A percentile compares a stretch with the other conserved stretches of the same genome.
These are phyloP conservation scores for Acaromyces ingoldii DNA, from an alignment of 1,284 basidiomycete genomes.

Conservation along the genomic window DNA sequence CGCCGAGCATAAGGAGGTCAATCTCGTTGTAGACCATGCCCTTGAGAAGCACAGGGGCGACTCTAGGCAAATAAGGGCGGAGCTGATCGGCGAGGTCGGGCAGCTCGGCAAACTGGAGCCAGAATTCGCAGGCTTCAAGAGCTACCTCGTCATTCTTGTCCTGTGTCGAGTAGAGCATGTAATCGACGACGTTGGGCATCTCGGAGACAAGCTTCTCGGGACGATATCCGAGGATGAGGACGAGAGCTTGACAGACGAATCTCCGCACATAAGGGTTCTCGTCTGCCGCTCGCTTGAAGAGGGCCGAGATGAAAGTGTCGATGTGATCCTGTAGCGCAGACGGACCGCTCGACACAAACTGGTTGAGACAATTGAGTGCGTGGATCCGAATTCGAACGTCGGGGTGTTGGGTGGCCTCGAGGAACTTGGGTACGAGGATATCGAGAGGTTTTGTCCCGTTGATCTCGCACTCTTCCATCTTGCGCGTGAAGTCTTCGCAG, in stretches of 20 bases:
- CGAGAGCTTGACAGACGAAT: constrained; percentile 92
- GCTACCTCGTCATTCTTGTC: constrained; percentile 67
- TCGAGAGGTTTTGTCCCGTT: constrained; percentile 56
- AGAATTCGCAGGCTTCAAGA: constrained; percentile 93
- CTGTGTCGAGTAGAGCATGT: constrained; percentile 97
- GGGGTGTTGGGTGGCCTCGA: constrained; percentile 66
- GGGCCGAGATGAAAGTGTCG: constrained; percentile 82
- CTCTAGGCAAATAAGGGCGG: constrained; percentile 74
- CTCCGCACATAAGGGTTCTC: constrained; percentile 86
- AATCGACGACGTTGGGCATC: constrained; percentile 90
- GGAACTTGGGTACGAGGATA: constrained; percentile 73
- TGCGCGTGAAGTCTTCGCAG: constrained; percentile 92
- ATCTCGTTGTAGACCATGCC: constrained; percentile 98
- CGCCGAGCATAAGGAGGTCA: constrained; percentile 90
- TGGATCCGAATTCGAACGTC: constrained; percentile 82
- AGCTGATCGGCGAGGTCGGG: constrained; percentile 76
- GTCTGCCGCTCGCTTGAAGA: constrained; percentile 93
- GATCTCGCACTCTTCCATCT: constrained; percentile 81
- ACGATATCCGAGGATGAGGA: constrained; percentile 81
- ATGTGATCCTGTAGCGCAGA: constrained; percentile 77
- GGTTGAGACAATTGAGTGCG: constrained; percentile 87
- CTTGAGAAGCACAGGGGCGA: constrained; percentile 87
- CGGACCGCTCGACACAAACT: constrained; percentile 70
- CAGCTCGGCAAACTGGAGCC: constrained; percentile 98
- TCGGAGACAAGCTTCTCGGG: constrained; percentile 96